Evolutionary conservation across 169 alveolate genomes (phyloP).

Genomic region (Cardiosporidium cionae): DNA sequence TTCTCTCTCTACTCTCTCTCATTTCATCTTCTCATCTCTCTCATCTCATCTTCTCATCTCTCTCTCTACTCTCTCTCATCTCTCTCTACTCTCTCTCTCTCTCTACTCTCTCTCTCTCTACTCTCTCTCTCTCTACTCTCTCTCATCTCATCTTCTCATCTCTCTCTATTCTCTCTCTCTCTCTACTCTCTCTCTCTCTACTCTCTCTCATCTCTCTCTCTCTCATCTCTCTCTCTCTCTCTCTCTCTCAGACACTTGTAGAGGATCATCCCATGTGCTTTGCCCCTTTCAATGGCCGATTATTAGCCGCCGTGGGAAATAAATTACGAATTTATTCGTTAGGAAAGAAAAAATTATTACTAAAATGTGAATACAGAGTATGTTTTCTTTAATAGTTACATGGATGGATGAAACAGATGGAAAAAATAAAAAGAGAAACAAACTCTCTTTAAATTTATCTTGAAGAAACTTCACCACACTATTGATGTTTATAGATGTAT

Average conservation of each 20-base stretch:
- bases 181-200: background rate
- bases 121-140: too few relatives aligned
- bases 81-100: background rate
- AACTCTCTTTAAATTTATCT: too few relatives aligned
- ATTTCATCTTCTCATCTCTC: background rate
- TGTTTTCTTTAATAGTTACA: background rate
- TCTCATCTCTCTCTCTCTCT: background rate
- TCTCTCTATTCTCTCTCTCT: background rate
- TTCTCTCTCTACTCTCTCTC: background rate
- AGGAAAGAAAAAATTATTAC: conserved; percentile 91
- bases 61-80: conserved; percentile 50
- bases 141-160: too few relatives aligned
- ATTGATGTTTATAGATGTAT: background rate
- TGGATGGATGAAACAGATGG: background rate
- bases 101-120: too few relatives aligned
- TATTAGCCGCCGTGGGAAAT: conserved; percentile 80
- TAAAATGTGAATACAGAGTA: conserved; percentile 87
- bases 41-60: background rate
- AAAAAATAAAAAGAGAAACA: background rate
- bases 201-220: background rate
- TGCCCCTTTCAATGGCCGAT: conserved; percentile 80
- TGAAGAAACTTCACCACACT: too few relatives aligned
- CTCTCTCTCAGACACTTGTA: conserved; percentile 70
- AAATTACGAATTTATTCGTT: conserved; percentile 88
- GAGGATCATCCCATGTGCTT: conserved; percentile 86